A percentile compares a stretch with the other conserved stretches of the same genome.
Evolutionary conservation across 2,329 filamentous ascomycete species (phyloP).

Genomic region (Colletotrichum sp.): DNA sequence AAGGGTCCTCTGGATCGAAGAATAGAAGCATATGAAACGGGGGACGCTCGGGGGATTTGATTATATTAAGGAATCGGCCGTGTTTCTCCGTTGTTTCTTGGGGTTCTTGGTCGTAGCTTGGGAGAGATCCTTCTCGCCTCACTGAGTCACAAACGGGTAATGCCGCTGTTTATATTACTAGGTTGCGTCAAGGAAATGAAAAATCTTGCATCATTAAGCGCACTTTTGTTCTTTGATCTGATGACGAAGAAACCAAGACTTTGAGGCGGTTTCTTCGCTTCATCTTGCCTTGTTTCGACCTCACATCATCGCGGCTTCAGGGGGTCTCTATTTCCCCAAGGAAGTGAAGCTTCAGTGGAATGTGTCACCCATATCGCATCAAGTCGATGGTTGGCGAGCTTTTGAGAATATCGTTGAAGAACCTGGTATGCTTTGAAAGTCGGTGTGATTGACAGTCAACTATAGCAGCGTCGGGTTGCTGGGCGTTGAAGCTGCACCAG

Average conservation of each 20-base stretch:
- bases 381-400: too few species aligned
- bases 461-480: too few species aligned
- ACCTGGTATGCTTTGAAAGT: too few species aligned
- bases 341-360: too few species aligned
- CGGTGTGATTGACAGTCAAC: too few species aligned
- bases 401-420: too few species aligned
- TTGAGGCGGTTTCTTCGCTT: not conserved
- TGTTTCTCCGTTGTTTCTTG: not conserved
- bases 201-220: fast-evolving
- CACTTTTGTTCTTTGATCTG: not conserved
- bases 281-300: not conserved
- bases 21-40: not conserved
- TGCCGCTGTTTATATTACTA: not conserved
- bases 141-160: fast-evolving
- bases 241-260: fast-evolving
- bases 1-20: not conserved
- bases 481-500: too few species aligned
- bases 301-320: too few species aligned
- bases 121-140: not conserved
- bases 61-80: not conserved
- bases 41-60: not conserved
- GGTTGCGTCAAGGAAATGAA: fast-evolving
- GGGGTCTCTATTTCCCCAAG: too few species aligned
- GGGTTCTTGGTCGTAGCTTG: not conserved
- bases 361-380: too few species aligned